These are phyloP conservation scores for Cucumis melo DNA, from an alignment of 306 rosid species.

Conservation along the genomic window DNA sequence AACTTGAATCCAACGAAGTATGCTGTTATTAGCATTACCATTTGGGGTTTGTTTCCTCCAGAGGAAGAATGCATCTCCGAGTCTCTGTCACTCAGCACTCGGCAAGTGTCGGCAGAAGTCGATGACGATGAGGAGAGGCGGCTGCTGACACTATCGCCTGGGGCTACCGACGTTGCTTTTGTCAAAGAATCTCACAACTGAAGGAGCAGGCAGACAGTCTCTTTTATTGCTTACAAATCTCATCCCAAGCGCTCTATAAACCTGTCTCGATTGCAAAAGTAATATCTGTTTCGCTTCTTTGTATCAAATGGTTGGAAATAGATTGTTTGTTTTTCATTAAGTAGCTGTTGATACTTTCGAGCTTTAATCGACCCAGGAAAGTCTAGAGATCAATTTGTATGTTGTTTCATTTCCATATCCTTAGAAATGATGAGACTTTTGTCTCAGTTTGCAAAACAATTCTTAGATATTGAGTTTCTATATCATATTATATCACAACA, in stretches of 20 bases:
- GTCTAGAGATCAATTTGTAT: not conserved
- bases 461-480: not conserved
- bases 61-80: conserved; percentile 57
- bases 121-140: conserved; percentile 52
- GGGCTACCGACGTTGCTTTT: conserved; percentile 36
- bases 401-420: not conserved
- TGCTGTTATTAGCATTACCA: conserved; percentile 9
- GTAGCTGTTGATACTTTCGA: not conserved
- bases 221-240: not conserved
- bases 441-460: not conserved
- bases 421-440: not conserved
- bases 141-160: conserved; percentile 30
- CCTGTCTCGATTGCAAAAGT: not conserved
- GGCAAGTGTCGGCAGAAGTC: conserved; percentile 29
- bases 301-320: not conserved
- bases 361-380: not conserved
- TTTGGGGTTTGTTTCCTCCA: conserved; percentile 18
- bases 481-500: not conserved
- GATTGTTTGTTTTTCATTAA: not conserved
- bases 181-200: conserved; percentile 39
- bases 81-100: conserved; percentile 35
- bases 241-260: not conserved
- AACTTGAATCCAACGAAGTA: conserved; percentile 5
- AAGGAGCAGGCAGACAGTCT: conserved; percentile 4
- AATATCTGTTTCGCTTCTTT: not conserved